phyloP scores from a whole-genome alignment of 805 yeast species.

The Saturnispora quitensis region DNA sequence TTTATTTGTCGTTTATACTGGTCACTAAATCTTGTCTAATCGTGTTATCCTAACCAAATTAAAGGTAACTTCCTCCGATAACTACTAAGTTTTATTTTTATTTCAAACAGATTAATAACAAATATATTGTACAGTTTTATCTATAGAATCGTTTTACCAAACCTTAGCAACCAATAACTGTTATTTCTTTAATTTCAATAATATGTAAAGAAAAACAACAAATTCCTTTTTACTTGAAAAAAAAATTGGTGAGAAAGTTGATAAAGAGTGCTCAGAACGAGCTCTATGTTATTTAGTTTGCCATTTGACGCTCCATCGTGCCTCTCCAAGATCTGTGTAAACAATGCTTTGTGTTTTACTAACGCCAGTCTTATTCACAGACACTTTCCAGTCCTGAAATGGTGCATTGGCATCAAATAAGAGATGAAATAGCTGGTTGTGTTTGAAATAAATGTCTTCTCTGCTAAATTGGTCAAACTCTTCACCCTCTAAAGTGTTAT shows the following conservation, averaged over 20 bases:
- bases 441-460: constrained; percentile 5
- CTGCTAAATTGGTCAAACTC: constrained; percentile 13
- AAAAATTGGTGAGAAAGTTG: not conserved
- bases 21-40: not conserved
- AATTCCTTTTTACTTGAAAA: not conserved
- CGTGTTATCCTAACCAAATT: not conserved
- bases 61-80: not conserved
- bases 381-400: constrained; percentile 1
- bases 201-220: not conserved
- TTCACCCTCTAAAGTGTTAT: constrained; percentile 7
- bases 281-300: not conserved
- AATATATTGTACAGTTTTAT: not conserved
- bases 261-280: not conserved
- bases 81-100: not conserved
- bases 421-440: not conserved
- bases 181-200: not conserved
- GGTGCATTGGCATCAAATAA: not conserved
- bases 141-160: not conserved
- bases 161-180: not conserved
- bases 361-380: constrained; percentile 1
- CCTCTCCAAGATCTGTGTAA: not conserved
- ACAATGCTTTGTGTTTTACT: not conserved
- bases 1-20: not conserved
- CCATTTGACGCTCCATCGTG: not conserved
- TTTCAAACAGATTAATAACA: not conserved